Conservation (phyloP, 1,284 basidiomycete genomes). For the Ustilago vetiveriae region DNA sequence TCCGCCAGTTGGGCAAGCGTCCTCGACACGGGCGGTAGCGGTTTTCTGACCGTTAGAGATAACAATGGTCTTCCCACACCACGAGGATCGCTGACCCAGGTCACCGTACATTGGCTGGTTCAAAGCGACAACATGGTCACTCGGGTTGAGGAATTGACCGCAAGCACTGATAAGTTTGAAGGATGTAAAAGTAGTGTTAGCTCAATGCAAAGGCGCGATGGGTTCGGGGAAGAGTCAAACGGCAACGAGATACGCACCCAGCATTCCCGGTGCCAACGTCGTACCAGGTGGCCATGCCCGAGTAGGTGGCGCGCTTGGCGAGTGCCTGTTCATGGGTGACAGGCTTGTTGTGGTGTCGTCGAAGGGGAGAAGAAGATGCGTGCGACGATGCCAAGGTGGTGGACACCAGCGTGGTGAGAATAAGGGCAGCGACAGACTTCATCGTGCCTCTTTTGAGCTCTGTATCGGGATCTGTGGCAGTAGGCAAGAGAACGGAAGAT, state of each 20-base stretch:
- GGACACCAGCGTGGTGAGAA: constrained; percentile 30
- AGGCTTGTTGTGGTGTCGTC: constrained; percentile 38
- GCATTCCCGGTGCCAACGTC: constrained; percentile 57
- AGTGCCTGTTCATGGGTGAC: constrained; percentile 25
- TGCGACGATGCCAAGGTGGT: constrained; percentile 35
- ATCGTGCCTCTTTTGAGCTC: constrained; percentile 9
- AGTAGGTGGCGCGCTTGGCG: constrained; percentile 47
- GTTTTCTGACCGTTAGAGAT: constrained; percentile 54
- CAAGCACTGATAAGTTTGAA: constrained; percentile 44
- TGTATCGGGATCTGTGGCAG: no score
- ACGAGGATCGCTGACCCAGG: constrained; percentile 40
- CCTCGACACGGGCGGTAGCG: constrained; percentile 48
- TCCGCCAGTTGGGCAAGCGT: constrained; percentile 59
- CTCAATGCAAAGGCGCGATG: no score
- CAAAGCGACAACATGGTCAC: constrained; percentile 57
- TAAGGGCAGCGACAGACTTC: constrained; percentile 35
- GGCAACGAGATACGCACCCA: constrained; percentile 31
- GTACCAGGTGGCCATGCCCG: constrained; percentile 59
- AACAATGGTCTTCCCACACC: constrained; percentile 58
- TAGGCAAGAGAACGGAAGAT: constrained; percentile 1
- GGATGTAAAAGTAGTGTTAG: background rate
- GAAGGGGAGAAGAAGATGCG: constrained; percentile 4
- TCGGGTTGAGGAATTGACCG: constrained; percentile 42
- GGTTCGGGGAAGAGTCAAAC: no score
- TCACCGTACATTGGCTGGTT: constrained; percentile 61